Conservation (phyloP, 352 stramenopile genomes). For the Phytophthora kernoviae region DNA sequence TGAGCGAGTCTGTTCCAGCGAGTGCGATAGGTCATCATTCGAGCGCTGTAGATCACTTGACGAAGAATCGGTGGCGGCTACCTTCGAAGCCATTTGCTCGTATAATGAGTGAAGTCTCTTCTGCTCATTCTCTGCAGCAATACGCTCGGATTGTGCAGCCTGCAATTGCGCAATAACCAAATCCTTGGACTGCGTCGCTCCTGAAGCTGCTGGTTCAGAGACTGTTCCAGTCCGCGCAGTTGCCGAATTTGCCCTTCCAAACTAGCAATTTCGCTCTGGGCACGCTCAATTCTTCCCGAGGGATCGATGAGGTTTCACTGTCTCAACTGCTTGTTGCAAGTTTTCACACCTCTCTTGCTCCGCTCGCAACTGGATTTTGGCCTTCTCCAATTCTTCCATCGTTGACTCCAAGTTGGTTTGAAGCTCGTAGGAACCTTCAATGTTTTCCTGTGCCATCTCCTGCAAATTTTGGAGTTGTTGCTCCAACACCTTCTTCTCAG, state of each 20-base stretch:
- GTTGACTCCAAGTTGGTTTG: conserved; percentile 65
- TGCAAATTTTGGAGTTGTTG: conserved; percentile 72
- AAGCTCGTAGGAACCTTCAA: conserved; percentile 57
- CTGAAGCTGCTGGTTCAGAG: conserved; percentile 44
- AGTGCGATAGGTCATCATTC: conserved; percentile 55
- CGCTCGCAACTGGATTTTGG: conserved; percentile 26
- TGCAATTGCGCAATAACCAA: conserved; percentile 30
- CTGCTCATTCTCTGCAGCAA: conserved; percentile 35
- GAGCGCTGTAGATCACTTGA: conserved; percentile 46
- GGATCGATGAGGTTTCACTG: conserved; percentile 27
- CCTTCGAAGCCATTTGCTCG: conserved; percentile 27
- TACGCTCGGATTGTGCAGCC: conserved; percentile 28
- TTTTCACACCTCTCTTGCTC: conserved; percentile 32
- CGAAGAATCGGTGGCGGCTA: conserved; percentile 34
- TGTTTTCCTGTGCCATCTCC: conserved; percentile 60
- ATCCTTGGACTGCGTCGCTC: conserved; percentile 30
- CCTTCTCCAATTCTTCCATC: conserved; percentile 46
- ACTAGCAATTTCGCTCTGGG: conserved; percentile 38
- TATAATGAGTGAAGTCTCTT: conserved; percentile 33
- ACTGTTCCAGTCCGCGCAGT: conserved; percentile 41
- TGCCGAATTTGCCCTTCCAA: conserved; percentile 44
- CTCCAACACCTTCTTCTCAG: conserved; percentile 50
- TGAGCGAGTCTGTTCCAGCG: conserved; percentile 45
- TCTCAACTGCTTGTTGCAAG: conserved; percentile 28
- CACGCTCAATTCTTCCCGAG: conserved; percentile 41